Conservation (phyloP, 345 rosid genomes). For the Raphanus sativus region DNA sequence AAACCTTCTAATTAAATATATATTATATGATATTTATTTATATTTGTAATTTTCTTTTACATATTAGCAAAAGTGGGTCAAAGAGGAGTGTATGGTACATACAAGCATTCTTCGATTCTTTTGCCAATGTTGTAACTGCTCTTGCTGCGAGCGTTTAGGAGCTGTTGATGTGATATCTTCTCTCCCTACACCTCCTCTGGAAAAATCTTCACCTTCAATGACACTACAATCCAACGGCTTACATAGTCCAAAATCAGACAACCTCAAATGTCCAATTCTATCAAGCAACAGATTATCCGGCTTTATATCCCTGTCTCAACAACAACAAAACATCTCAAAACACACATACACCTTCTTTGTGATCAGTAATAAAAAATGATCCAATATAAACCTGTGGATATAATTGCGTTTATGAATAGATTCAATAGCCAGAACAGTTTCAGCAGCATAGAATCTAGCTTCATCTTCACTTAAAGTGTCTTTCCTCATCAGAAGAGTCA, state of each 20-base stretch:
- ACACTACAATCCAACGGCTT: neutral
- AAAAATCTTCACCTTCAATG: neutral
- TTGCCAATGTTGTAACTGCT: neutral
- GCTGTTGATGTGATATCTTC: neutral
- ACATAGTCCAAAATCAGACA: neutral
- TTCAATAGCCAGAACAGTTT: neutral
- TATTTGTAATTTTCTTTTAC: too few species aligned
- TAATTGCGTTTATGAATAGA: neutral
- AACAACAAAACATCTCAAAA: neutral
- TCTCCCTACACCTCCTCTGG: neutral
- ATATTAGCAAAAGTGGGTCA: neutral
- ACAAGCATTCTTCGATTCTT: neutral
- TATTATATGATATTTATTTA: too few species aligned
- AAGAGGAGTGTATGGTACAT: neutral
- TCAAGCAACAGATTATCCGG: neutral
- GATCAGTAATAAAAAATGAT: neutral
- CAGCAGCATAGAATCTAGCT: neutral
- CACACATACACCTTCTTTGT: neutral
- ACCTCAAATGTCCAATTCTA: neutral
- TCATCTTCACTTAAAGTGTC: neutral
- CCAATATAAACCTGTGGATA: neutral
- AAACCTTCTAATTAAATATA: neutral
- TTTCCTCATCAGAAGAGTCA: neutral
- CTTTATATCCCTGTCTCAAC: neutral
- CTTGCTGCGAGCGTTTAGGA: neutral